These are phyloP conservation scores for Azolla pinnata DNA, from an alignment of 75 land plant genomes.

Conservation along the genomic window DNA sequence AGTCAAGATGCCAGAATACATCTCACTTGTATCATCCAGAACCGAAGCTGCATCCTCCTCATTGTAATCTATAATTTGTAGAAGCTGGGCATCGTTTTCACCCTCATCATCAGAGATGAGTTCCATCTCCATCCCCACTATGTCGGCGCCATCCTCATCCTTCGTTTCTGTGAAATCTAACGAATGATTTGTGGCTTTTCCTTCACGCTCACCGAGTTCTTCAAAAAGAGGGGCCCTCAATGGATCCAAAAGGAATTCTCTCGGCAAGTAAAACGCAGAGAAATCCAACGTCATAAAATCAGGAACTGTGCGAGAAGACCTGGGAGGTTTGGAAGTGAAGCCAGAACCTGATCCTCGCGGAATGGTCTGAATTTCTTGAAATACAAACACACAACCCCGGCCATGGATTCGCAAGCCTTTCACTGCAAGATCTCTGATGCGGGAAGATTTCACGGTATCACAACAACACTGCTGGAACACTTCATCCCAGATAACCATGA, in stretches of 20 bases:
- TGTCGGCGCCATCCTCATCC: too few species aligned
- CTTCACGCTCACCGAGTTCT: not conserved
- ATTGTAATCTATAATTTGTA: too few species aligned
- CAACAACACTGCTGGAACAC: slow-evolving; percentile 26
- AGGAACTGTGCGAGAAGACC: slow-evolving; percentile 10
- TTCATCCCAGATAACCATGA: slow-evolving; percentile 36
- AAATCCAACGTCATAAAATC: slow-evolving; percentile 10
- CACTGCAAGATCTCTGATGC: slow-evolving; percentile 4
- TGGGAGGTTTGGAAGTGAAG: slow-evolving; percentile 15
- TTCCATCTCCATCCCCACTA: too few species aligned
- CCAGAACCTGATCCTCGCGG: slow-evolving; percentile 26
- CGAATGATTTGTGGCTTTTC: not conserved
- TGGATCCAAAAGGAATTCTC: slow-evolving; percentile 24
- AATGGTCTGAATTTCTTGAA: slow-evolving; percentile 18
- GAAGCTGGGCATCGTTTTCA: too few species aligned
- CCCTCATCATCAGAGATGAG: too few species aligned
- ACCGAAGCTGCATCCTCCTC: too few species aligned
- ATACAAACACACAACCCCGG: slow-evolving; percentile 28
- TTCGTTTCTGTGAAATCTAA: too few species aligned
- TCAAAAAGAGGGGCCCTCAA: slow-evolving; percentile 13
- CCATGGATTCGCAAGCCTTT: slow-evolving; percentile 20
- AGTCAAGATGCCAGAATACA: too few species aligned
- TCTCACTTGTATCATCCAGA: too few species aligned
- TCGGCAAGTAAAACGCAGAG: slow-evolving; percentile 23
- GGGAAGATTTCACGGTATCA: slow-evolving; percentile 7